phyloP scores from a whole-genome alignment of 2,329 filamentous ascomycete species.

The Xylariaceae sp. region DNA sequence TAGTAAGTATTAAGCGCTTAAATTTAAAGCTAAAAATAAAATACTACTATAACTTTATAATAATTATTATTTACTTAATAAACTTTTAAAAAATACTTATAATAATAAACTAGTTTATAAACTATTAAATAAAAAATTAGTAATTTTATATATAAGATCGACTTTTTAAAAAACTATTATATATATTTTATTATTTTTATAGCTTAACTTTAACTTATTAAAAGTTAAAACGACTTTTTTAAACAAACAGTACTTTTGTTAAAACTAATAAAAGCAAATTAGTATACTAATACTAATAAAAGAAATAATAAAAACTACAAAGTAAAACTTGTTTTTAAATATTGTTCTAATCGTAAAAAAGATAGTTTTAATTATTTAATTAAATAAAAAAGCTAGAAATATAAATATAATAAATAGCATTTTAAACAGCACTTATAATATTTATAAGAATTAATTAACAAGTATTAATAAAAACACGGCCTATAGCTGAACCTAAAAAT shows the following conservation, averaged over 20 bases:
- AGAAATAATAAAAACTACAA: too few relatives aligned
- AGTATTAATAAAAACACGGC: too few relatives aligned
- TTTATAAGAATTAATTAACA: too few relatives aligned
- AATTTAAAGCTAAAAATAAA: background rate
- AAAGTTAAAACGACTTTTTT: background rate
- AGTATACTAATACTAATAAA: background rate
- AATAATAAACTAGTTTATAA: conserved; percentile 1
- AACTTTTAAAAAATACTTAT: background rate
- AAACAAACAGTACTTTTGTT: background rate
- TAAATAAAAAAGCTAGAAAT: too few relatives aligned
- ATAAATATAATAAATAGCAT: too few relatives aligned
- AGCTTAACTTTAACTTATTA: background rate
- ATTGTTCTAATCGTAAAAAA: too few relatives aligned
- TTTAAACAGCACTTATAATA: too few relatives aligned
- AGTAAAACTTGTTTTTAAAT: too few relatives aligned
- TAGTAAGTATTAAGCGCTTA: background rate
- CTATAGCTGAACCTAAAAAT: too few relatives aligned
- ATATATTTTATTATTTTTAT: conserved; percentile 3
- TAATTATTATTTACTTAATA: background rate
- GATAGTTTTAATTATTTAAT: too few relatives aligned
- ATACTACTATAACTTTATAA: background rate
- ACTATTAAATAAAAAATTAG: background rate
- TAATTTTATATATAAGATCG: background rate
- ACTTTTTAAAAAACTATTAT: background rate
- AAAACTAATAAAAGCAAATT: background rate